Conservation (phyloP, 495 filamentous ascomycete genomes). For the Penicillium simplicissimum region DNA sequence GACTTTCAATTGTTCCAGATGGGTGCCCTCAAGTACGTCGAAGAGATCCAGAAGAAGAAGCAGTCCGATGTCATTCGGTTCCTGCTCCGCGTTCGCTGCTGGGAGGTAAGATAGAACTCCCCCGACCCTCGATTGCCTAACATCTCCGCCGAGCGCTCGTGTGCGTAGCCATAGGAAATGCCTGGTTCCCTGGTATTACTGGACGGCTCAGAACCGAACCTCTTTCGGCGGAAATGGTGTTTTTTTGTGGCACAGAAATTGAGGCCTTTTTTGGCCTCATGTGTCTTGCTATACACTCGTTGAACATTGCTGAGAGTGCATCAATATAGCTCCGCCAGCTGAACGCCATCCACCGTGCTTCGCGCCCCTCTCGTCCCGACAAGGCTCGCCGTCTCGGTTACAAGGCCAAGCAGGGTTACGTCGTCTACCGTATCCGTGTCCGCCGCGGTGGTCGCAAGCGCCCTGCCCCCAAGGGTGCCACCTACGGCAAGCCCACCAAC, state of each 20-base stretch:
- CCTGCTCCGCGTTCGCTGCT: conserved; percentile 99
- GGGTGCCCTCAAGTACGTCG: conserved; percentile 98
- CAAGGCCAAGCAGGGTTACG: conserved; percentile 99
- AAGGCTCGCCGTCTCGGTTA: conserved; percentile 99
- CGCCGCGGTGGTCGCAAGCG: conserved; percentile 96
- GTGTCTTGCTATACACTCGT: conserved; percentile 96
- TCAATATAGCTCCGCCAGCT: conserved; percentile 98
- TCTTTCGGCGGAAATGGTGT: conserved; percentile 43
- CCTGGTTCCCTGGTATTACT: conserved; percentile 39
- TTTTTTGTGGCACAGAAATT: conserved; percentile 43
- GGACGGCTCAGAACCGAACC: conserved; percentile 37
- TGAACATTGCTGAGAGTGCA: conserved; percentile 99
- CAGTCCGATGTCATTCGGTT: conserved; percentile 99
- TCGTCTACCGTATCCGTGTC: conserved; percentile 98
- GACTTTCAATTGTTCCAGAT: conserved; percentile 50
- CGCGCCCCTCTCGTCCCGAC: conserved; percentile 96
- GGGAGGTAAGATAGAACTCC: conserved; percentile 85
- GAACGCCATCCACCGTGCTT: conserved; percentile 98
- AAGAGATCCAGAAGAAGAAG: conserved; percentile 99
- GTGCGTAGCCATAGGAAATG: conserved; percentile 45
- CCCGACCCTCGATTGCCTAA: conserved; percentile 50
- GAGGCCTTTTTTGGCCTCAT: conserved; percentile 31
- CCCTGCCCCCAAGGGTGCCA: conserved; percentile 96
- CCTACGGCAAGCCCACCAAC: conserved; percentile 99
- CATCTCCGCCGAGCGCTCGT: conserved; percentile 50